Conservation (phyloP, 2,329 filamentous ascomycete species). For the Pyrenophora graminea region DNA sequence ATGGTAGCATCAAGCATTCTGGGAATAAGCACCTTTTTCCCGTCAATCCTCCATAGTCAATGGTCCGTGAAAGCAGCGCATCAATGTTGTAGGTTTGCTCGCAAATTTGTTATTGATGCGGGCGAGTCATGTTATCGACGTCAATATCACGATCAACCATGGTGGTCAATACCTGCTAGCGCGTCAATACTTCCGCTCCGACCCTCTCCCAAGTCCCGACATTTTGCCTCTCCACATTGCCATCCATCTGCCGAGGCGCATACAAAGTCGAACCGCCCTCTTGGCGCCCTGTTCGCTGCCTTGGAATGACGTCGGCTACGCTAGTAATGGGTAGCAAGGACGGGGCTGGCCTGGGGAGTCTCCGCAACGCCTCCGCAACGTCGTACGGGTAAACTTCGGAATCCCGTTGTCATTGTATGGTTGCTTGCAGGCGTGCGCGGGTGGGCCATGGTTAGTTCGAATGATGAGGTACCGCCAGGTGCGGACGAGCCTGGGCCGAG, state of each 20-base stretch:
- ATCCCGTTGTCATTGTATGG: conserved; percentile 3
- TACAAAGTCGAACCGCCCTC: conserved; percentile 20
- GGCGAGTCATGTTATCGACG: too few relatives aligned
- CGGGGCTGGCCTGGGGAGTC: conserved; percentile 16
- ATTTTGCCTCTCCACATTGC: conserved; percentile 10
- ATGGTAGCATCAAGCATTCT: not conserved
- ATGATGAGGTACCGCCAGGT: conserved; percentile 3
- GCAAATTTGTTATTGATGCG: too few relatives aligned
- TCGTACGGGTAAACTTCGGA: conserved; percentile 30
- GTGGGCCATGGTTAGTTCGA: not conserved
- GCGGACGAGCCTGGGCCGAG: conserved; percentile 1
- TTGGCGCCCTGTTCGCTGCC: conserved; percentile 27
- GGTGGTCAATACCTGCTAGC: not conserved
- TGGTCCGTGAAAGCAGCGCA: too few relatives aligned
- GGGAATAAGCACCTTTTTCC: not conserved
- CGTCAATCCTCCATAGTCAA: too few relatives aligned
- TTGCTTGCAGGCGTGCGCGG: not conserved
- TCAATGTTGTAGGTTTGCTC: too few relatives aligned
- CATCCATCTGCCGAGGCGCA: conserved; percentile 19
- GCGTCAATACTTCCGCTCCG: conserved; percentile 1
- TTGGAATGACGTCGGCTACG: conserved; percentile 7
- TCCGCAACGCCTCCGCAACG: conserved; percentile 11
- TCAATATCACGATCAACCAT: too few relatives aligned
- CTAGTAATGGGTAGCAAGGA: conserved; percentile 11
- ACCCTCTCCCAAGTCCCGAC: not conserved